Evolutionary conservation across 106 monocot species (phyloP).

Genomic region (Platanthera zijinensis): DNA sequence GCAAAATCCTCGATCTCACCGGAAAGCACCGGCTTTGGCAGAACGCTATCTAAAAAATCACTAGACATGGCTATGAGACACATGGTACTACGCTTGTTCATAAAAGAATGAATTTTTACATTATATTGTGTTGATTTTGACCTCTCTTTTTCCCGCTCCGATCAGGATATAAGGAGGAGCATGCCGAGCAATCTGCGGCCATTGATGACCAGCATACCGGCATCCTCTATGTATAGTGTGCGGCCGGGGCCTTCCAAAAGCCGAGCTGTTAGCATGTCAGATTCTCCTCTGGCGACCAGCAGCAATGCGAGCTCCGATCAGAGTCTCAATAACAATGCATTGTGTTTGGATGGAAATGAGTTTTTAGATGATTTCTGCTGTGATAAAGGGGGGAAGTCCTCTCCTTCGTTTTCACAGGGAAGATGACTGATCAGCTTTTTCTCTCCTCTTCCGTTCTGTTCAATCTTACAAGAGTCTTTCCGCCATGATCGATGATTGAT

Average conservation of each 20-base stretch:
- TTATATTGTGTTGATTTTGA: background rate
- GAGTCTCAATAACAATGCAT: constrained; percentile 44
- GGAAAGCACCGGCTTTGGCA: constrained; percentile 60
- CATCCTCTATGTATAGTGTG: constrained; percentile 82
- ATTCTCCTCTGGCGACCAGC: constrained; percentile 76
- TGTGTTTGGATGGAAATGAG: constrained; percentile 36
- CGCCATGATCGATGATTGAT: background rate
- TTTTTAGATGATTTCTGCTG: constrained; percentile 35
- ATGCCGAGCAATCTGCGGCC: constrained; percentile 61
- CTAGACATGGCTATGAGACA: constrained; percentile 79
- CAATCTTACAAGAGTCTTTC: background rate
- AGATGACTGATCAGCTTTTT: constrained; percentile 19
- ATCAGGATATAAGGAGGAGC: constrained; percentile 62
- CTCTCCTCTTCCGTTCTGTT: background rate
- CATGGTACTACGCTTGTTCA: constrained; percentile 34
- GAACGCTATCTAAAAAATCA: constrained; percentile 57
- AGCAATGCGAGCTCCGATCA: constrained; percentile 75
- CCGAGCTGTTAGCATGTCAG: constrained; percentile 32
- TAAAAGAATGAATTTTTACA: background rate
- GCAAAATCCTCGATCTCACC: constrained; percentile 10
- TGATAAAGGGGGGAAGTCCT: constrained; percentile 26
- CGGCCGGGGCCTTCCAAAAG: constrained; percentile 44
- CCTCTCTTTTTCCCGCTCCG: background rate
- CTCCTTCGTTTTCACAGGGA: constrained; percentile 6
- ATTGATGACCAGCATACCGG: constrained; percentile 67